These are phyloP conservation scores for Aureobasidium sp. DNA, from an alignment of 2,329 filamentous ascomycete genomes.

Conservation along the genomic window DNA sequence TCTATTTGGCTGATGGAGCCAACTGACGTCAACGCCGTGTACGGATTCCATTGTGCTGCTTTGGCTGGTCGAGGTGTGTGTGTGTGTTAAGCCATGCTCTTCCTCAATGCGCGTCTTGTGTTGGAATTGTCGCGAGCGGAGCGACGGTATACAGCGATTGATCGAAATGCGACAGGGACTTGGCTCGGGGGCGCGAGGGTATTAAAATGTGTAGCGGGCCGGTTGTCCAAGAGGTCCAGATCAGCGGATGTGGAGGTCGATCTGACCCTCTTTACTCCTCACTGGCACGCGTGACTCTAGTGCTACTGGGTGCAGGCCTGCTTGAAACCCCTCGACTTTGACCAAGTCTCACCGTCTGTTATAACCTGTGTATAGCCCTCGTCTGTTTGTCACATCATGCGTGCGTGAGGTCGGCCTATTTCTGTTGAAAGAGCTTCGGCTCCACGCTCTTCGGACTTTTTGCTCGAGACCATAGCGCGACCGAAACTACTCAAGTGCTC, in stretches of 20 bases:
- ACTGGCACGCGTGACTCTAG: not conserved
- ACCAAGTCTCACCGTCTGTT: not conserved
- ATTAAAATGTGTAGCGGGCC: conserved; percentile 5
- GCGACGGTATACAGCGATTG: not conserved
- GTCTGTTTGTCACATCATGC: not conserved
- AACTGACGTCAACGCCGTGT: conserved; percentile 78
- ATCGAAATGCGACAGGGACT: not conserved
- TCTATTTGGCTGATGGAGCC: conserved; percentile 66
- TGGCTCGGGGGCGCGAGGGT: not conserved
- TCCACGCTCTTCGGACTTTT: conserved; percentile 5
- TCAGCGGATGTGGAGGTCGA: not conserved
- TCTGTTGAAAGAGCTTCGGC: conserved; percentile 2
- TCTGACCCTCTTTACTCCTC: not conserved
- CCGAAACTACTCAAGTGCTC: not conserved
- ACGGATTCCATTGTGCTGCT: conserved; percentile 29
- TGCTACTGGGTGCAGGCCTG: not conserved
- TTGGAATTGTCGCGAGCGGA: not conserved
- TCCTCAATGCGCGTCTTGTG: not conserved
- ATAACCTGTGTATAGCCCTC: not conserved
- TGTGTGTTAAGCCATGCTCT: conserved; percentile 4
- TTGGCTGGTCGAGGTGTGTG: not conserved
- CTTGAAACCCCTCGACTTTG: not conserved
- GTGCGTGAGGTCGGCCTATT: not conserved
- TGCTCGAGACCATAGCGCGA: not conserved
- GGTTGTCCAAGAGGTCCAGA: not conserved